phyloP scores from a whole-genome alignment of 1,284 basidiomycete species.

The Leccinum colubrinum region DNA sequence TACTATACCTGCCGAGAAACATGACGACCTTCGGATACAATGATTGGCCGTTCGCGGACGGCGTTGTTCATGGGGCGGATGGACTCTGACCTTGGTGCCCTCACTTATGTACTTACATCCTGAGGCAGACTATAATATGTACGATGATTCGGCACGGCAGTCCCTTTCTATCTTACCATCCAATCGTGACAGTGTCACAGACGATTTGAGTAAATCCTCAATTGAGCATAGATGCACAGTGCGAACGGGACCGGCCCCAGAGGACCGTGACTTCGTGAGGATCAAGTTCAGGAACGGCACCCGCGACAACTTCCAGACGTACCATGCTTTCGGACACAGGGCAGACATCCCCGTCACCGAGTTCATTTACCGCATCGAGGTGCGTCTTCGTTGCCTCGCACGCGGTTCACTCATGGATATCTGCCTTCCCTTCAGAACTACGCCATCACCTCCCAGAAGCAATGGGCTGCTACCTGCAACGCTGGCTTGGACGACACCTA shows the following conservation, averaged over 20 bases:
- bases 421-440: slow-evolving; percentile 43
- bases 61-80: no score
- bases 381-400: slow-evolving; percentile 40
- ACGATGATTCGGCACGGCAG: no score
- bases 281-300: slow-evolving; percentile 88
- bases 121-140: no score
- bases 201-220: no score
- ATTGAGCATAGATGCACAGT: no score
- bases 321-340: slow-evolving; percentile 68
- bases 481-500: slow-evolving; percentile 31
- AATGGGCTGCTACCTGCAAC: slow-evolving; percentile 64
- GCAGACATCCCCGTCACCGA: slow-evolving; percentile 72
- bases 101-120: no score
- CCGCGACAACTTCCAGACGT: slow-evolving; percentile 50
- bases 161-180: no score
- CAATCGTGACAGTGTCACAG: no score
- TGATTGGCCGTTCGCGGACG: neutral
- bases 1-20: neutral
- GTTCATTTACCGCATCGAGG: slow-evolving; percentile 76
- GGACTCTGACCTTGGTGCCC: no score
- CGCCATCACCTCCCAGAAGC: slow-evolving; percentile 64
- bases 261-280: slow-evolving; percentile 74
- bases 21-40: neutral
- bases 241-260: slow-evolving; percentile 54
- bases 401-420: slow-evolving; percentile 5